Base-by-base conservation (phyloP, 345 rosid species). In the Bruguiera sexangula region DNA sequence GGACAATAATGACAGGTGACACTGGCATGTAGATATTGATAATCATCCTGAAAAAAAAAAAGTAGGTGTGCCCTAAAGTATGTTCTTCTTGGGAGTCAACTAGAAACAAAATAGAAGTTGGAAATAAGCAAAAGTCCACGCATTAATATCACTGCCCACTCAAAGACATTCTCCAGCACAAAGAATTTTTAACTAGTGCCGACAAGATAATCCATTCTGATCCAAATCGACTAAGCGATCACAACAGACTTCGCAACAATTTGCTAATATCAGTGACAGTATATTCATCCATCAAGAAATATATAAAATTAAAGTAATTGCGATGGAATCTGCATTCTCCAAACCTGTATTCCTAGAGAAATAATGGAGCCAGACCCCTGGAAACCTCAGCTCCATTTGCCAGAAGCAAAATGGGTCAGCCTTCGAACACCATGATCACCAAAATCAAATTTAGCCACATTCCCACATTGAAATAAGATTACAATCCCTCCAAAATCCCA, bases 321-420 rank as follows among this genome's bases (percentile, higher is more conserved):
- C 8, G 50, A 10, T 11, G 24, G 54, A 18, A 53, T 46, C 20
- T 50, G 29, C 53, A 65, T 63, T 22, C 55, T 58, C 6, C 73
- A 72, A 67, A 83, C 87, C 89, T 85, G 80, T 83, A 65, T 76
- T 78, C 73, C 73, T 70, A 69, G 77, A 79, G 71, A 72, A 75
- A 66, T 27, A 57, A 51, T 57, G 88, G 72, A 78, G 77, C 75
- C 81, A 81, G 84, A 78, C 82, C 87, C 69, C 75, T 73, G 72
- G 71, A 80, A 68, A 71, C 78, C 78, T 85, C 85, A 80, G 77
- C 82, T 88, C 86, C 87, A 86, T 84, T 85, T 70, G 83, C 83
- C 73, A 70, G 69, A 22, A 73, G 69, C 65, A 75, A 64, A 60
- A 9, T 66, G 76, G 69, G 73, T 68, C 64, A 76, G 74, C 68